These are phyloP conservation scores for Baorangia bicolor DNA, from an alignment of 768 basidiomycete species.

Conservation along the genomic window DNA sequence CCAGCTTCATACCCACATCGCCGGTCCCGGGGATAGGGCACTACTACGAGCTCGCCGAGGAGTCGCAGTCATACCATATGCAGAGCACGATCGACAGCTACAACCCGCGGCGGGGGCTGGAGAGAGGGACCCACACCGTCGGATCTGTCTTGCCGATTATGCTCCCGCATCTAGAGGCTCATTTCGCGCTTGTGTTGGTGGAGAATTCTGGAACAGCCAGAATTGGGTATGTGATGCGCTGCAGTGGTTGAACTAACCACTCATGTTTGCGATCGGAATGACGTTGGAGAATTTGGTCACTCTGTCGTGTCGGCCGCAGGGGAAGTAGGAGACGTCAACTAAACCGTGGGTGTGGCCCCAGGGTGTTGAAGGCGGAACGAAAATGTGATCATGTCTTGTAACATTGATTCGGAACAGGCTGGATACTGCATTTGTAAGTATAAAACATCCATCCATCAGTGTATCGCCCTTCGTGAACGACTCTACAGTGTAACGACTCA, in stretches of 20 bases:
- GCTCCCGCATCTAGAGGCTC: constrained; percentile 7
- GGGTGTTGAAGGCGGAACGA: not conserved
- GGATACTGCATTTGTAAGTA: not conserved
- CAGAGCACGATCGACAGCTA: not conserved
- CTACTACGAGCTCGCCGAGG: constrained; percentile 7
- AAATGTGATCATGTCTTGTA: not conserved
- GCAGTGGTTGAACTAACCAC: not conserved
- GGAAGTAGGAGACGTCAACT: not conserved
- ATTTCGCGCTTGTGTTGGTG: not conserved
- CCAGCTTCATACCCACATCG: too few relatives aligned
- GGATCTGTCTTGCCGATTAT: constrained; percentile 5
- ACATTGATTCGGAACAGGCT: not conserved
- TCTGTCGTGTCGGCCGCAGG: constrained; percentile 3
- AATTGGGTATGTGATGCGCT: constrained; percentile 8
- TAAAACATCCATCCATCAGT: not conserved
- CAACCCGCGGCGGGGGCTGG: not conserved
- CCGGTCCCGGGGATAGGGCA: not conserved
- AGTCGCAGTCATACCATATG: not conserved
- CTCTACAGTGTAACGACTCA: not conserved
- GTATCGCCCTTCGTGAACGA: not conserved
- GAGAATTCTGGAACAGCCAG: not conserved
- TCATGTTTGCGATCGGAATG: not conserved
- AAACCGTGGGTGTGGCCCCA: not conserved
- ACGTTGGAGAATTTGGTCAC: not conserved
- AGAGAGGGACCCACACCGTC: constrained; percentile 11